Evolutionary conservation across 352 stramenopile genomes (phyloP).

Genomic region (Globisporangium irregulare): DNA sequence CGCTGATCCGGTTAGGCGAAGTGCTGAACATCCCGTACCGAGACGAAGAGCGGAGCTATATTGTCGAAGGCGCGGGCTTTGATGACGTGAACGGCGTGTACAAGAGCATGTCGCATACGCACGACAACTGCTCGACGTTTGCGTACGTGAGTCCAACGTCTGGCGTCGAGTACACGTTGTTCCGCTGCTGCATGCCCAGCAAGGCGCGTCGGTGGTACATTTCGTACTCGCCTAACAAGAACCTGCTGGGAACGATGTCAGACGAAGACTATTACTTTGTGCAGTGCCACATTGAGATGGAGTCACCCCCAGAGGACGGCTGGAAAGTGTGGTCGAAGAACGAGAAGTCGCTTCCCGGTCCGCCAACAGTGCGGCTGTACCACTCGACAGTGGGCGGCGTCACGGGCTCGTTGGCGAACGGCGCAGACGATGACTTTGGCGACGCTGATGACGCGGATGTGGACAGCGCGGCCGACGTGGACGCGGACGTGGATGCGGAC

Average conservation of each 20-base stretch:
- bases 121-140: conserved; percentile 80
- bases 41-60: conserved; percentile 80
- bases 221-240: conserved; percentile 92
- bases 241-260: conserved; percentile 76
- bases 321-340: conserved; percentile 90
- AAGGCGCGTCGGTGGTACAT: conserved; percentile 99
- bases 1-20: conserved; percentile 61
- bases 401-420: background rate
- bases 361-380: conserved; percentile 66
- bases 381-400: conserved; percentile 53
- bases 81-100: conserved; percentile 94
- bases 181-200: conserved; percentile 97
- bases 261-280: conserved; percentile 90
- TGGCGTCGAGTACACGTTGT: conserved; percentile 91
- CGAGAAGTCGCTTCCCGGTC: conserved; percentile 57
- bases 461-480: conserved; percentile 68
- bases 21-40: conserved; percentile 57
- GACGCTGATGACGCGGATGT: conserved; percentile 37
- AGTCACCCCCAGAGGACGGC: conserved; percentile 66
- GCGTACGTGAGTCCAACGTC: conserved; percentile 43
- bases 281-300: conserved; percentile 75
- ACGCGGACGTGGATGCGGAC: conserved; percentile 60
- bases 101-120: conserved; percentile 71
- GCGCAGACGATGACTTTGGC: conserved; percentile 24
- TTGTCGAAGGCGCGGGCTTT: conserved; percentile 89